phyloP scores from a whole-genome alignment of 2,329 filamentous ascomycete species.

The Elsinoe fawcettii region DNA sequence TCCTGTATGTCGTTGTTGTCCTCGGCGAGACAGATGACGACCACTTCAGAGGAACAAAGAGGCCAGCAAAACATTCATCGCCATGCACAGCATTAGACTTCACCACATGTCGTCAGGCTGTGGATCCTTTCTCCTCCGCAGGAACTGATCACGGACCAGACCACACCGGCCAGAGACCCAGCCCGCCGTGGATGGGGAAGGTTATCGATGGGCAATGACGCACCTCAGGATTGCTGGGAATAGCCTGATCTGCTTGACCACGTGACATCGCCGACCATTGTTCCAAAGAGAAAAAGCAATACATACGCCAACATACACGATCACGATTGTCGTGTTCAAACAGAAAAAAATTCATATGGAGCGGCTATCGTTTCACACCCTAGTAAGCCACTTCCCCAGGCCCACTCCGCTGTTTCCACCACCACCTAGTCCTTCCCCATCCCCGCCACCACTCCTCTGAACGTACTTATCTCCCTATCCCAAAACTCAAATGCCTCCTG shows the following conservation, averaged over 20 bases:
- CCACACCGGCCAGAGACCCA: not conserved
- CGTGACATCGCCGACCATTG: no score
- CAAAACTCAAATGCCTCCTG: conserved; percentile 38
- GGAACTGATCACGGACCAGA: conserved; percentile 1
- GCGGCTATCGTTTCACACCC: no score
- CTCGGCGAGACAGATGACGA: not conserved
- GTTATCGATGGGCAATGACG: not conserved
- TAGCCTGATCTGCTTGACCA: not conserved
- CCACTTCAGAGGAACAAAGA: not conserved
- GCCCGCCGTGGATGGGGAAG: not conserved
- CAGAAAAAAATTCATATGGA: no score
- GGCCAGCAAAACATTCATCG: not conserved
- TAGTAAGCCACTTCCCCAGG: no score
- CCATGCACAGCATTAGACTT: not conserved
- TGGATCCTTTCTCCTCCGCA: conserved; percentile 7
- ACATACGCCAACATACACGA: no score
- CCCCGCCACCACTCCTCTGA: conserved; percentile 15
- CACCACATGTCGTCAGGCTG: conserved; percentile 11
- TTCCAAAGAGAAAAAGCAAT: no score
- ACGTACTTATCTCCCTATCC: conserved; percentile 21
- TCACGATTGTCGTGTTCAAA: no score
- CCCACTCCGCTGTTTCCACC: not conserved
- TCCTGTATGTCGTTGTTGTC: not conserved
- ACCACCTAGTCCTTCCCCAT: not conserved
- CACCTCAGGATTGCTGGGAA: not conserved